Conservation (phyloP, 805 yeast genomes). For the Pichia sporocuriosa region DNA sequence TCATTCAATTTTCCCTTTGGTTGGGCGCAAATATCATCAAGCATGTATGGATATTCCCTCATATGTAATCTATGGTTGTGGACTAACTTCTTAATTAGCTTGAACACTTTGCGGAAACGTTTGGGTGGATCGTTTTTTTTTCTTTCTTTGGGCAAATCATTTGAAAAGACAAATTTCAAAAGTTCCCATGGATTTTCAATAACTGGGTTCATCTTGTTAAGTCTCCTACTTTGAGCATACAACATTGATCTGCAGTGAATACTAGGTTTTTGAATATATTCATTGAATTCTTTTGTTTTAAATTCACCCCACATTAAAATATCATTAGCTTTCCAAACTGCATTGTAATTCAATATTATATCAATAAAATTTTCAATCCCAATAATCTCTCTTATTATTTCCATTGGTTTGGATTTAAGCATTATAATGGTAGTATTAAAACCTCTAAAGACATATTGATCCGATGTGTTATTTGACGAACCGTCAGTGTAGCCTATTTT, state of each 20-base stretch:
- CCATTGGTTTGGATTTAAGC: conserved; percentile 42
- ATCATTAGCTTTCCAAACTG: conserved; percentile 20
- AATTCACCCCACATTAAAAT: conserved; percentile 22
- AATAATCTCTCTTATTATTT: conserved; percentile 31
- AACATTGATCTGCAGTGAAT: conserved; percentile 17
- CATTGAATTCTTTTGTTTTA: conserved; percentile 1
- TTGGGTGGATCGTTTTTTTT: conserved; percentile 15
- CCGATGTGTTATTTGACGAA: conserved; percentile 18
- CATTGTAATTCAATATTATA: conserved; percentile 33
- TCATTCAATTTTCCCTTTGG: conserved; percentile 11
- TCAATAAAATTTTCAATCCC: conserved; percentile 36
- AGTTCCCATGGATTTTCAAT: conserved; percentile 13
- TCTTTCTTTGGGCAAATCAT: conserved; percentile 7
- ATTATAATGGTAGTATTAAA: conserved; percentile 32
- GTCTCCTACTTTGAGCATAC: conserved; percentile 18
- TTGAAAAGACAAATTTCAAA: conserved; percentile 11
- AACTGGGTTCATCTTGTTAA: conserved; percentile 20
- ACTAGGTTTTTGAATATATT: neutral
- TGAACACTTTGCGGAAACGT: conserved; percentile 20
- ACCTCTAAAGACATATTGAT: conserved; percentile 11
- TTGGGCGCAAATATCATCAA: conserved; percentile 28
- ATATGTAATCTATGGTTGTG: conserved; percentile 28
- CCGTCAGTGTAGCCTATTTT: conserved; percentile 38
- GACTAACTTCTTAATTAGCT: conserved; percentile 21
- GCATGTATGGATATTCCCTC: conserved; percentile 32